Percentiles rank a stretch among this genome's conserved stretches.
Evolutionary conservation across 805 yeast genomes (phyloP).

Genomic region (Peterozyma xylosa): DNA sequence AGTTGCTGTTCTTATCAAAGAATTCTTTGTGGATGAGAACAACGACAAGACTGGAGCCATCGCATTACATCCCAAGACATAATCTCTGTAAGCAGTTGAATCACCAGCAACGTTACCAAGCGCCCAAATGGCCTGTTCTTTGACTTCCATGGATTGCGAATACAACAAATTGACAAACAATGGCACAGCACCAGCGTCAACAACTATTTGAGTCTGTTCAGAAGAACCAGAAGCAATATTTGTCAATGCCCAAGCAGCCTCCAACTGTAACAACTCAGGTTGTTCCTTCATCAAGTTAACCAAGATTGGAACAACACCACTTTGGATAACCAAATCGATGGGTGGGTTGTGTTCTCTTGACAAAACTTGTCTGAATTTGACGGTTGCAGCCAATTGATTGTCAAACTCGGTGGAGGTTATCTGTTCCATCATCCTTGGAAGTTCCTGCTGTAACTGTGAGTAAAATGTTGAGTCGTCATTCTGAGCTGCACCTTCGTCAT

Average conservation of each 20-base stretch:
- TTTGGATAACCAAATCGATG: conserved; percentile 82
- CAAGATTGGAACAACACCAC: conserved; percentile 89
- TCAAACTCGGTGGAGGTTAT: conserved; percentile 72
- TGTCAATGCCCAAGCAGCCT: conserved; percentile 99
- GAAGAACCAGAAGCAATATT: conserved; percentile 94
- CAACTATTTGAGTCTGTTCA: conserved; percentile 83
- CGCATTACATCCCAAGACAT: conserved; percentile 76
- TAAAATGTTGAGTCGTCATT: conserved; percentile 36
- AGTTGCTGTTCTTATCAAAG: conserved; percentile 93
- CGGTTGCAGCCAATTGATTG: conserved; percentile 79
- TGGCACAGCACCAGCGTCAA: conserved; percentile 92
- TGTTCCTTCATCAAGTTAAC: conserved; percentile 79
- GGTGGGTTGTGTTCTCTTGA: conserved; percentile 96
- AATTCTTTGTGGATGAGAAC: conserved; percentile 74
- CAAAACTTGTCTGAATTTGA: conserved; percentile 86
- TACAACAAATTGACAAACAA: conserved; percentile 74
- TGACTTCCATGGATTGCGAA: conserved; percentile 81
- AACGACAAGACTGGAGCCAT: conserved; percentile 80
- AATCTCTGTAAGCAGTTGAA: conserved; percentile 83
- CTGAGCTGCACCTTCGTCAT: conserved; percentile 45
- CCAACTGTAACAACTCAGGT: conserved; percentile 85
- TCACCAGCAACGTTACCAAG: conserved; percentile 99
- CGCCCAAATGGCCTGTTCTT: conserved; percentile 99
- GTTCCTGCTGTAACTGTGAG: conserved; percentile 49
- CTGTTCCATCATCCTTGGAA: conserved; percentile 81